phyloP scores from a whole-genome alignment of 768 basidiomycete genomes.

The Cytidiella melzeri region DNA sequence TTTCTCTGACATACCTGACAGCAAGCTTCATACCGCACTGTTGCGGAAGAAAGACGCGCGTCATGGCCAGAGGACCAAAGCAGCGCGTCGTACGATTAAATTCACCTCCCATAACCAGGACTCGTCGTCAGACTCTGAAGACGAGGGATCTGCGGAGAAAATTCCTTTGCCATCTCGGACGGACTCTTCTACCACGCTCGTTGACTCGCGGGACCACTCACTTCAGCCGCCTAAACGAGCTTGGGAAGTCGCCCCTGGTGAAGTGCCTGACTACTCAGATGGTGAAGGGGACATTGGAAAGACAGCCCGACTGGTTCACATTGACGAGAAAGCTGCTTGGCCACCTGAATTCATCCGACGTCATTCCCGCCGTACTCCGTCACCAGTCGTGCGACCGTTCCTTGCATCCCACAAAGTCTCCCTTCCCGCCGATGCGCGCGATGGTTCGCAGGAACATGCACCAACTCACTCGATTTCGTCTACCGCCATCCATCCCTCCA shows the following conservation, averaged over 20 bases:
- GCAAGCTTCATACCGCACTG: slow-evolving; percentile 3
- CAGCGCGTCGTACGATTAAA: slow-evolving; percentile 32
- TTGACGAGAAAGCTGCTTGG: slow-evolving; percentile 32
- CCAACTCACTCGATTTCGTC: no score
- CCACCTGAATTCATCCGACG: slow-evolving; percentile 45
- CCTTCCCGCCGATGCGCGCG: no score
- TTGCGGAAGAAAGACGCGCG: slow-evolving; percentile 2
- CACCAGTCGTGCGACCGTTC: neutral
- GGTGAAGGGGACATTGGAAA: slow-evolving; percentile 26
- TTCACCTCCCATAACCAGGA: slow-evolving; percentile 27
- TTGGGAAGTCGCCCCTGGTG: slow-evolving; percentile 4
- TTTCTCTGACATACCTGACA: slow-evolving; percentile 1
- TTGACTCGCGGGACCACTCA: slow-evolving; percentile 17
- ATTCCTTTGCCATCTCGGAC: slow-evolving; percentile 14
- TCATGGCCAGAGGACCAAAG: slow-evolving; percentile 36
- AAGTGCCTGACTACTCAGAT: slow-evolving; percentile 26
- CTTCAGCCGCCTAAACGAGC: slow-evolving; percentile 17
- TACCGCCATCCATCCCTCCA: slow-evolving; percentile 11
- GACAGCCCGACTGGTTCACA: neutral
- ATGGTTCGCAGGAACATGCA: no score
- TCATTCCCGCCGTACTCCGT: slow-evolving; percentile 18
- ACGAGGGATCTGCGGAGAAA: slow-evolving; percentile 32
- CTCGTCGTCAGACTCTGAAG: slow-evolving; percentile 42
- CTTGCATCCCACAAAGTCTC: no score
- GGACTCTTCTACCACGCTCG: slow-evolving; percentile 20